Evolutionary conservation across 75 land plant genomes (phyloP).

Genomic region (Pseudotsuga menziesii): DNA sequence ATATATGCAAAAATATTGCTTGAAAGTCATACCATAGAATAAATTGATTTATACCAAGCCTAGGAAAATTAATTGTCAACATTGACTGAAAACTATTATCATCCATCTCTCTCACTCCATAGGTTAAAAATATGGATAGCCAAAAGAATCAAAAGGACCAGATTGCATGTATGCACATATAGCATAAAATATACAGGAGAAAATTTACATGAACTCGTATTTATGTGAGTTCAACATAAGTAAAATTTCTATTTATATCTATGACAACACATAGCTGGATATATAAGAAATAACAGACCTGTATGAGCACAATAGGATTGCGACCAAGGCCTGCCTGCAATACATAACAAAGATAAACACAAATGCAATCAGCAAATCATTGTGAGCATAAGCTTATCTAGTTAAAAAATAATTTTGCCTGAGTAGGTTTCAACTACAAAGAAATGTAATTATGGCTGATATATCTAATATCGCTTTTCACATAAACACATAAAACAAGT

Average conservation of each 20-base stretch:
- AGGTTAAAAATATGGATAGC: neutral
- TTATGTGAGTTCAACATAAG: neutral
- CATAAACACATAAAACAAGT: neutral
- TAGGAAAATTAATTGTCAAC: neutral
- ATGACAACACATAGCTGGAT: neutral
- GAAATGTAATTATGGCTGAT: neutral
- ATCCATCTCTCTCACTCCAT: too few species aligned
- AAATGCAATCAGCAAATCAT: conserved; percentile 1
- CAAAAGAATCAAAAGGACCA: neutral
- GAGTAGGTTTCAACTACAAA: neutral
- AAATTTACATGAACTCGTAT: conserved; percentile 4
- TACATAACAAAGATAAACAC: conserved; percentile 10
- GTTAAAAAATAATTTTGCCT: neutral
- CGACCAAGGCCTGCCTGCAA: conserved; percentile 58
- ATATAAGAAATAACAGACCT: conserved; percentile 26
- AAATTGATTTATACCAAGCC: neutral
- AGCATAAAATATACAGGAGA: neutral
- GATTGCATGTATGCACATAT: neutral
- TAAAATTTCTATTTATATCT: neutral
- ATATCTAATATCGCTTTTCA: neutral
- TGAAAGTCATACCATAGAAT: too few species aligned
- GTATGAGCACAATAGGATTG: conserved; percentile 51
- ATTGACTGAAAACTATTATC: neutral
- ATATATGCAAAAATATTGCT: too few species aligned
- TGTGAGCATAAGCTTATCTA: neutral